Percentiles rank a stretch among this genome's conserved stretches.
Conservation (phyloP, 2,329 filamentous ascomycete species). For the Drechslera avenae region DNA sequence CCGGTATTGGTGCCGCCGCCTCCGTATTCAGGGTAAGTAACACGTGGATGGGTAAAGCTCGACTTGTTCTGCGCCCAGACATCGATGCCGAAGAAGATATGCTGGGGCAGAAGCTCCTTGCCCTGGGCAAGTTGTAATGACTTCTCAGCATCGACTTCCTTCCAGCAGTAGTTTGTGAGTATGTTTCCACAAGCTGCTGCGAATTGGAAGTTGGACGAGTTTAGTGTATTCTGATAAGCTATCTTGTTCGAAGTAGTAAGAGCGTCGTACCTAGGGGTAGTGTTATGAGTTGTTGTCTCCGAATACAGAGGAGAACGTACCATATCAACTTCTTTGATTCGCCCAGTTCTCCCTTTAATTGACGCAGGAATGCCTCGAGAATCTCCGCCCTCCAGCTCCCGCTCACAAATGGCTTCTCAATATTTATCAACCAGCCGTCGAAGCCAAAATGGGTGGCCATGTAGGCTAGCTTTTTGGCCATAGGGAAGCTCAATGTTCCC, state of each 20-base stretch:
- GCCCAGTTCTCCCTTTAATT: slow-evolving; percentile 43
- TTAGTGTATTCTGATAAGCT: slow-evolving; percentile 54
- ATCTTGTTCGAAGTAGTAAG: slow-evolving; percentile 51
- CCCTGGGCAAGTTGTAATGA: slow-evolving; percentile 35
- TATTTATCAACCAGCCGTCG: slow-evolving; percentile 56
- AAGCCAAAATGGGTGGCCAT: slow-evolving; percentile 53
- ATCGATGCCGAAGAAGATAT: slow-evolving; percentile 53
- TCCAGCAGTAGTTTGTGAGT: slow-evolving; percentile 56
- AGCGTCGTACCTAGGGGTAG: slow-evolving; percentile 52
- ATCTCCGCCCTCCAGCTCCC: slow-evolving; percentile 36
- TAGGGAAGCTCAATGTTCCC: slow-evolving; percentile 33
- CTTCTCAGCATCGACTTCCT: slow-evolving; percentile 27
- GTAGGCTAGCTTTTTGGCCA: slow-evolving; percentile 47
- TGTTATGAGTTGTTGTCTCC: not conserved
- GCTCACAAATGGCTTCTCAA: slow-evolving; percentile 51
- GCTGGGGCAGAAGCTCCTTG: slow-evolving; percentile 26
- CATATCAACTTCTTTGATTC: slow-evolving; percentile 46
- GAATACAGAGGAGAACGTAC: slow-evolving; percentile 31
- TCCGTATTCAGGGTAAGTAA: slow-evolving; percentile 46
- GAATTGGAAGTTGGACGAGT: slow-evolving; percentile 46
- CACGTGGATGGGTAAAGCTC: slow-evolving; percentile 33
- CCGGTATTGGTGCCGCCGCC: slow-evolving; percentile 53
- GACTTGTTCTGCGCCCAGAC: slow-evolving; percentile 53
- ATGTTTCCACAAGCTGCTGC: slow-evolving; percentile 47
- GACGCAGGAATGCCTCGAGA: slow-evolving; percentile 47